Evolutionary conservation across 768 basidiomycete species (phyloP), one percentile per base, ranked within the genome.

Genomic region (Infundibulicybe gibba): DNA sequence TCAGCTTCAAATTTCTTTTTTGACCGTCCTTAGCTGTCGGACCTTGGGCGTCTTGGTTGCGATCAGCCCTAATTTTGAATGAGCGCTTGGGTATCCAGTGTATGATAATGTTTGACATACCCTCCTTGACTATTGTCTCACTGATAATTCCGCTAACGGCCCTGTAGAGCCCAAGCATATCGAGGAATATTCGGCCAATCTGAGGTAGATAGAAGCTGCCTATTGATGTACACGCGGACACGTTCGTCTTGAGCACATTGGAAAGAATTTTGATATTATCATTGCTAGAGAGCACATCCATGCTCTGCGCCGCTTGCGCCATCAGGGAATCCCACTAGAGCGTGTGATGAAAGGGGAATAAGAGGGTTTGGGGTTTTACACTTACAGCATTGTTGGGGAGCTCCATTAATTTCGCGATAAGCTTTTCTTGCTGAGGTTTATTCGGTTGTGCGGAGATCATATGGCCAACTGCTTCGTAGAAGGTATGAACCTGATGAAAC

Each of bases 381-480:
- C 88, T 40, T 67, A 93, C 94, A 40, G 95, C 95, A 53, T 87
- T 94, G 61, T 99, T 99, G 0, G 97, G 95, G 54, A 97, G 70
- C 50, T 95, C 93, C 97, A 99, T 99, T 45, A 99, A 65, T 62
- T 94, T 97, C 13, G 84, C 76, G 43, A 99, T 97, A 45, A 99
- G 74, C 55, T 91, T 88, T 67, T 98, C 97, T 64, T 98, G 97
- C 57, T 88, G 90, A 10, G 91, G 87, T 65, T 97, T 97, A 68
- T 99, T 97, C 44, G 95, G 94, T 60, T 98, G 97, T 2, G 95
- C 94, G 16, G 94, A 93, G 57, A 99, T 97, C 97, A 98, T 98
- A 74, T 97, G 93, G 3, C 97, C 97, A 41, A 98, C 90, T 5
- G 97, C 97, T 68, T 98, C 95, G 57, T 98, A 98, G 74, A 97